Conservation (phyloP, 176 grass and related monocot genomes). For the Bolboschoenus planiculmis region DNA sequence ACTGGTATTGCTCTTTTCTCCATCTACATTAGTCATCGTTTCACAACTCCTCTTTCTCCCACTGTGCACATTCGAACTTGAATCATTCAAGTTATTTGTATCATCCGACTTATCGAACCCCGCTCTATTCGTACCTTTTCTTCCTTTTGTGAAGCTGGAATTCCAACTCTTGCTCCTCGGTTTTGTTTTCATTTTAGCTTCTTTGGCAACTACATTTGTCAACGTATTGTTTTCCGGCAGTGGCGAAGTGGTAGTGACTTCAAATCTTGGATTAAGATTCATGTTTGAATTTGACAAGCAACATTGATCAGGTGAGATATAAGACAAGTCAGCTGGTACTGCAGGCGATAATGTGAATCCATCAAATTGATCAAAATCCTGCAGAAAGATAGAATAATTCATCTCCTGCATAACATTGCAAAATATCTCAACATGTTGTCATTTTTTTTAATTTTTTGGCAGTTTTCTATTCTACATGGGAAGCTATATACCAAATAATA, state of each 20-base stretch:
- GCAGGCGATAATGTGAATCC: neutral
- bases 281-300: slow-evolving; percentile 11
- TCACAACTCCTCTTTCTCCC: neutral
- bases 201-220: neutral
- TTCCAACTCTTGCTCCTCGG: neutral
- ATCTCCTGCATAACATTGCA: slow-evolving; percentile 17
- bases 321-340: neutral
- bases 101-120: neutral
- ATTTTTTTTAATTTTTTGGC: too few species aligned
- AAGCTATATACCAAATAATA: too few species aligned
- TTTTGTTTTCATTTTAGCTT: neutral
- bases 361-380: slow-evolving; percentile 10
- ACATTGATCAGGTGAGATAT: neutral
- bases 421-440: too few species aligned
- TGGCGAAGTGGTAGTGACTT: neutral
- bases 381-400: neutral
- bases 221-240: neutral
- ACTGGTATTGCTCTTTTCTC: neutral
- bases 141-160: neutral
- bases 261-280: neutral
- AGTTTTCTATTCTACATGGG: too few species aligned
- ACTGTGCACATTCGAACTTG: neutral
- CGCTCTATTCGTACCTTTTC: neutral
- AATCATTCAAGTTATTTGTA: neutral
- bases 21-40: neutral